phyloP scores from a whole-genome alignment of 2,329 filamentous ascomycete species.

The Hypoxylon sp. region DNA sequence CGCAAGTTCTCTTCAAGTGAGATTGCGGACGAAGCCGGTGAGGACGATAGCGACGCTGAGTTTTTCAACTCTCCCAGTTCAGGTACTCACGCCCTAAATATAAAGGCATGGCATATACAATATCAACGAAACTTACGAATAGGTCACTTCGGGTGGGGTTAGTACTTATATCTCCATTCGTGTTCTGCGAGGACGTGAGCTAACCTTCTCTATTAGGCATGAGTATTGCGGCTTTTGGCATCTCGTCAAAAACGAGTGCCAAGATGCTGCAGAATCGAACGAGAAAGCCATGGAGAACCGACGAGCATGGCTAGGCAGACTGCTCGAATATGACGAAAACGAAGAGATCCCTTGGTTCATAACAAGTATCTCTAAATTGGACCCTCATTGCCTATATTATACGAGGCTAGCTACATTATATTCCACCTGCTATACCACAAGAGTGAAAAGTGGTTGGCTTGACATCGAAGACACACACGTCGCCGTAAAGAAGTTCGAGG shows the following conservation, averaged over 20 bases:
- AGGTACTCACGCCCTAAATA: slow-evolving; percentile 44
- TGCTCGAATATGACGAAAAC: not conserved
- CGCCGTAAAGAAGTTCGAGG: slow-evolving; percentile 85
- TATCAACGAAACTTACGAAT: too few species aligned
- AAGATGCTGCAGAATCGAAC: too few species aligned
- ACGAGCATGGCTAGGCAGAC: not conserved
- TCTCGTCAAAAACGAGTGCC: not conserved
- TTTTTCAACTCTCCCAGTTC: slow-evolving; percentile 49
- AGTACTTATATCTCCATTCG: not conserved
- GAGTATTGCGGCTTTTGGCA: not conserved
- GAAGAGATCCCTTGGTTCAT: too few species aligned
- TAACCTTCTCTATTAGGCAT: not conserved
- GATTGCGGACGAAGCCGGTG: slow-evolving; percentile 57
- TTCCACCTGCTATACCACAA: slow-evolving; percentile 4
- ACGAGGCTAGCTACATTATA: too few species aligned
- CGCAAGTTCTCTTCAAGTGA: slow-evolving; percentile 71
- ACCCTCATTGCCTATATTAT: too few species aligned
- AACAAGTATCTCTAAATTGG: too few species aligned
- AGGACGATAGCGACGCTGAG: slow-evolving; percentile 55
- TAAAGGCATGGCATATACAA: too few species aligned
- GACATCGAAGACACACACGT: slow-evolving; percentile 88
- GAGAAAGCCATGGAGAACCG: not conserved
- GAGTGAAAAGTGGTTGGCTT: slow-evolving; percentile 79
- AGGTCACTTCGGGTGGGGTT: not conserved
- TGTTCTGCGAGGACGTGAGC: not conserved